Evolutionary conservation across 2,329 filamentous ascomycete genomes (phyloP).

Genomic region (Penicillium sumatraense): DNA sequence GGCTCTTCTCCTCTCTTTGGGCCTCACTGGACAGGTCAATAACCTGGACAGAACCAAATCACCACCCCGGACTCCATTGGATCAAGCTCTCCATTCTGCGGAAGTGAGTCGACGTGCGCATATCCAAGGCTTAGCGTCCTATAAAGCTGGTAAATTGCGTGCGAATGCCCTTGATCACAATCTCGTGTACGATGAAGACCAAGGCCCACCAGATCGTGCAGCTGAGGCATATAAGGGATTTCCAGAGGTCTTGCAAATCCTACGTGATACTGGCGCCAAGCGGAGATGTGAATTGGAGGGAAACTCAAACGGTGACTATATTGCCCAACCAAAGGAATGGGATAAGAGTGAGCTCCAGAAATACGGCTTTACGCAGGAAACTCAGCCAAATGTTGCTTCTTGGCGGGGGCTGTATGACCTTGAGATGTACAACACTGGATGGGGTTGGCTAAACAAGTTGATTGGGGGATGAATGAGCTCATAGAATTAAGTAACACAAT

Average conservation of each 20-base stretch:
- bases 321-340: slow-evolving; percentile 22
- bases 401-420: slow-evolving; percentile 27
- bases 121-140: slow-evolving; percentile 22
- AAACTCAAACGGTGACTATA: slow-evolving; percentile 9
- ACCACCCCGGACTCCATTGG: slow-evolving; percentile 21
- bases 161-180: slow-evolving; percentile 18
- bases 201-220: slow-evolving; percentile 22
- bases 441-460: slow-evolving; percentile 5
- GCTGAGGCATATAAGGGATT: slow-evolving; percentile 21
- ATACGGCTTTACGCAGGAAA: slow-evolving; percentile 22
- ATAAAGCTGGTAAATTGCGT: slow-evolving; percentile 18
- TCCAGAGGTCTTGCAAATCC: slow-evolving; percentile 21
- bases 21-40: slow-evolving; percentile 22
- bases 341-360: slow-evolving; percentile 21
- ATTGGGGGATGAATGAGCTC: neutral
- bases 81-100: slow-evolving; percentile 24
- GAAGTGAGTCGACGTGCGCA: slow-evolving; percentile 24
- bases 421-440: slow-evolving; percentile 8
- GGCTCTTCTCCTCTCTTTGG: slow-evolving; percentile 25
- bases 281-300: slow-evolving; percentile 21
- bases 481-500: neutral
- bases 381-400: slow-evolving; percentile 22
- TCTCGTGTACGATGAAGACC: slow-evolving; percentile 19
- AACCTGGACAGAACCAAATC: slow-evolving; percentile 8
- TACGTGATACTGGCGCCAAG: slow-evolving; percentile 24